Percentiles rank a stretch among this genome's conserved stretches.
phyloP scores from a whole-genome alignment of 768 basidiomycete species.

The Collybia sordida region DNA sequence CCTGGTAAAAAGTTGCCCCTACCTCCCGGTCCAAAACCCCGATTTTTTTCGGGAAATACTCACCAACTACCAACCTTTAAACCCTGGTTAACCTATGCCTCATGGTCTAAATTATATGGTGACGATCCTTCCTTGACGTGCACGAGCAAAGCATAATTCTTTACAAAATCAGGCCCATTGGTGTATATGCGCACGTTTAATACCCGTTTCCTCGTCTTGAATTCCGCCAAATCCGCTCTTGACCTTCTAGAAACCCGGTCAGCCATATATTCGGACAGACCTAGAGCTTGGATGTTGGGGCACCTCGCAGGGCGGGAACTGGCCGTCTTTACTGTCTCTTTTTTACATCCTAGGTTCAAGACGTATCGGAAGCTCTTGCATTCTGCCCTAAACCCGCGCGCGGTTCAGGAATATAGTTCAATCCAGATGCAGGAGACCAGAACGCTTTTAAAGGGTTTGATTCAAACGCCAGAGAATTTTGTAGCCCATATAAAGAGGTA shows the following conservation, averaged over 20 bases:
- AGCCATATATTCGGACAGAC: slow-evolving; percentile 5
- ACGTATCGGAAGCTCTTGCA: slow-evolving; percentile 1
- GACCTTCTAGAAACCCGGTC: slow-evolving; percentile 5
- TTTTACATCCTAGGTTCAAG: slow-evolving; percentile 1
- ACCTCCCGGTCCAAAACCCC: slow-evolving; percentile 35
- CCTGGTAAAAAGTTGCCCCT: slow-evolving; percentile 15
- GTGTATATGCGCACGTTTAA: slow-evolving; percentile 3
- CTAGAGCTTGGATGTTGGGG: slow-evolving; percentile 4
- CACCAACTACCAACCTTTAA: slow-evolving; percentile 34
- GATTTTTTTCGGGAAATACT: slow-evolving; percentile 41
- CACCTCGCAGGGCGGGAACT: slow-evolving; percentile 5
- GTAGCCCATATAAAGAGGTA: slow-evolving; percentile 3
- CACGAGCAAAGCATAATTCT: neutral
- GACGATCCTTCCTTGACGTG: neutral
- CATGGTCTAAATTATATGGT: slow-evolving; percentile 39
- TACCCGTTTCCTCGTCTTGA: slow-evolving; percentile 1
- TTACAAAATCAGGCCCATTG: neutral
- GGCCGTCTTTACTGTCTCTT: neutral
- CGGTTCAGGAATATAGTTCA: neutral
- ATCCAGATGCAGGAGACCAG: slow-evolving; percentile 2
- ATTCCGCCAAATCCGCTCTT: slow-evolving; percentile 1
- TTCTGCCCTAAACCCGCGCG: neutral
- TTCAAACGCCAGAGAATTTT: slow-evolving; percentile 3
- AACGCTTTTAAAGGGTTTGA: neutral
- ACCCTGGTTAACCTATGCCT: slow-evolving; percentile 34